These are phyloP conservation scores for Pseudogymnoascus sp. DNA, from an alignment of 2,329 filamentous ascomycete genomes.

Conservation along the genomic window DNA sequence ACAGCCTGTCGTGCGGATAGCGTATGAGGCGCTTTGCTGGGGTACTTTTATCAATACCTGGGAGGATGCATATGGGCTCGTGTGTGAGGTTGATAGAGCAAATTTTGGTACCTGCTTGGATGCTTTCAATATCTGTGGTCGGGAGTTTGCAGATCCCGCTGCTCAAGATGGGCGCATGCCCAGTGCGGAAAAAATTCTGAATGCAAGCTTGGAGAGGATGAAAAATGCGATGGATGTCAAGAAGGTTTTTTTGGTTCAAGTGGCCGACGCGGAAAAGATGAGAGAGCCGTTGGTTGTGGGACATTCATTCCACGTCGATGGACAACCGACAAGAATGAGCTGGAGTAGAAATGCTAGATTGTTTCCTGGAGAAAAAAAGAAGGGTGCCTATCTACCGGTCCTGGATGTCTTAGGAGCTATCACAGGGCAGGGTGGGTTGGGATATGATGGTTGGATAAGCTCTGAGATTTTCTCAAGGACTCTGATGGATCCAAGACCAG, in stretches of 20 bases:
- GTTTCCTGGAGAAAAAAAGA: constrained; percentile 39
- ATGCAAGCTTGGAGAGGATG: constrained; percentile 25
- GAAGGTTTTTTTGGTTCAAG: constrained; percentile 63
- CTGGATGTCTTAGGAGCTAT: constrained; percentile 44
- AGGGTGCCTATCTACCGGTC: constrained; percentile 53
- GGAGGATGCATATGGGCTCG: constrained; percentile 64
- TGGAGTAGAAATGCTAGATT: constrained; percentile 73
- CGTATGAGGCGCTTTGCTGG: constrained; percentile 68
- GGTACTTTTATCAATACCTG: constrained; percentile 62
- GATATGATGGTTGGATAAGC: constrained; percentile 51
- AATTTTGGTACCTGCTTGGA: constrained; percentile 75
- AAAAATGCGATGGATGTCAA: constrained; percentile 19
- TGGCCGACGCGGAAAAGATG: constrained; percentile 65
- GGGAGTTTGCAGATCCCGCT: constrained; percentile 62
- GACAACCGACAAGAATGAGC: constrained; percentile 60
- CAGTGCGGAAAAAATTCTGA: constrained; percentile 35
- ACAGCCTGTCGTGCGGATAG: constrained; percentile 47
- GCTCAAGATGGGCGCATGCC: constrained; percentile 25
- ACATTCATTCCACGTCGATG: constrained; percentile 50
- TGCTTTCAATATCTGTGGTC: constrained; percentile 67
- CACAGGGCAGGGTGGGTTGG: constrained; percentile 40
- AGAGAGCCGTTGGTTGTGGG: constrained; percentile 44
- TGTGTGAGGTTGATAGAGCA: constrained; percentile 52
- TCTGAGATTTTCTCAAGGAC: constrained; percentile 51
- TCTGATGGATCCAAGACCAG: constrained; percentile 36